Conservation (phyloP, 495 filamentous ascomycete genomes). For the Xylaria sp. region DNA sequence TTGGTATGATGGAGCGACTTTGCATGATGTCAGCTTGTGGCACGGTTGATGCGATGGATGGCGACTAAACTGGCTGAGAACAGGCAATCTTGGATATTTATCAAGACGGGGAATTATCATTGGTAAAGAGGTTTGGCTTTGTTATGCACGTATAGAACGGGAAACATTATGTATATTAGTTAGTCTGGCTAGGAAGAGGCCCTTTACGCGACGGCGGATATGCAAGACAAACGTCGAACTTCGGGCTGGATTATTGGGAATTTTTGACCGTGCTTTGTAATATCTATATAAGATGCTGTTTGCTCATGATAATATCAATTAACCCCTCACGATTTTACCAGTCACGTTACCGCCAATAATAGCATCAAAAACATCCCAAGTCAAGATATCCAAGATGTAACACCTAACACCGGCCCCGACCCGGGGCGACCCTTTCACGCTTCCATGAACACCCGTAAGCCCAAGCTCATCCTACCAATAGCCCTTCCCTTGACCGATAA, state of each 20-base stretch:
- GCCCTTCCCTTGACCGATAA: no score
- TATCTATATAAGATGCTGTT: no score
- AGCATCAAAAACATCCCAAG: background rate
- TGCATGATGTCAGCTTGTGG: no score
- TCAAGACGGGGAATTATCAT: background rate
- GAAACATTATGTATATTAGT: background rate
- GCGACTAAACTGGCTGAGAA: background rate
- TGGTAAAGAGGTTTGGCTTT: background rate
- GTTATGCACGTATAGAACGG: background rate
- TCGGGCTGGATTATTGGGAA: background rate
- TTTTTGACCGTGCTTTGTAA: no score
- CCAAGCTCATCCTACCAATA: no score
- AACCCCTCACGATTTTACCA: no score
- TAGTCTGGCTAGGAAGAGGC: no score
- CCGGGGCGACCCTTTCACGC: background rate
- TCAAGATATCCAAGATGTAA: background rate
- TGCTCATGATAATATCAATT: background rate
- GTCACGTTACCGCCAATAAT: background rate
- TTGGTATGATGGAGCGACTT: no score
- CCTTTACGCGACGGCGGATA: background rate
- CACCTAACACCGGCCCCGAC: background rate
- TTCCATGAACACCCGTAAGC: background rate
- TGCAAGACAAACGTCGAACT: background rate
- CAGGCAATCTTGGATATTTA: background rate
- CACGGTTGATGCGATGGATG: no score